A percentile compares a stretch with the other conserved stretches of the same genome.
Conservation (phyloP, 257 asterid species). For the Solanum habrochaites region DNA sequence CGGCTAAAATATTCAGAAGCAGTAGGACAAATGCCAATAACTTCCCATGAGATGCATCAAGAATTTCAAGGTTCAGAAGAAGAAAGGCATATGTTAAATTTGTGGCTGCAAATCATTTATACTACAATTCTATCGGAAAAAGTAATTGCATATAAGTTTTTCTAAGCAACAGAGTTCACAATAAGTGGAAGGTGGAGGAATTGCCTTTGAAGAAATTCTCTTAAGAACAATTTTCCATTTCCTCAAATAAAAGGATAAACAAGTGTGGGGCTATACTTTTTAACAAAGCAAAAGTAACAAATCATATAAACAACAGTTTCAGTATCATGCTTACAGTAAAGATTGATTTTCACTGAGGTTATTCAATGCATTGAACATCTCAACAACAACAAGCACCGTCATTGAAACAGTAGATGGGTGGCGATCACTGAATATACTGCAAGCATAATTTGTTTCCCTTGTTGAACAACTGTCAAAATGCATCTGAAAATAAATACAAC, state of each 20-base stretch:
- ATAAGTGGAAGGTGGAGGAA: background rate
- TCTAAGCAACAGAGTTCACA: background rate
- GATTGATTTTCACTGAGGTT: slow-evolving; percentile 99
- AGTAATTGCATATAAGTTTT: background rate
- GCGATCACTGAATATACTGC: slow-evolving; percentile 71
- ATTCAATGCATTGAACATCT: slow-evolving; percentile 98
- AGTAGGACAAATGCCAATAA: background rate
- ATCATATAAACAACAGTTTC: background rate
- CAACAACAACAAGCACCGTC: slow-evolving; percentile 97
- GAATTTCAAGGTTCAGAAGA: background rate
- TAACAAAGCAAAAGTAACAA: background rate
- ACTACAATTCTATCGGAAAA: background rate
- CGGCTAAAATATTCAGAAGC: background rate
- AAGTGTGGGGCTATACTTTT: background rate
- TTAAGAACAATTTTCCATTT: background rate
- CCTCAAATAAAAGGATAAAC: background rate
- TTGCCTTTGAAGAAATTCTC: background rate
- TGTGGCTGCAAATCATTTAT: background rate
- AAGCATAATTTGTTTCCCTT: slow-evolving; percentile 69
- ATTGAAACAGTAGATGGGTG: slow-evolving; percentile 95
- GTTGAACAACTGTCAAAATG: slow-evolving; percentile 89
- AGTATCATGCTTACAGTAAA: slow-evolving; percentile 52
- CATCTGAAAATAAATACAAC: slow-evolving; percentile 39
- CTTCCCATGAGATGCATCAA: background rate
- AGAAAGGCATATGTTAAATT: background rate